These are phyloP conservation scores for Vaccinium darrowii DNA, from an alignment of 148 eudicot genomes.

Conservation along the genomic window DNA sequence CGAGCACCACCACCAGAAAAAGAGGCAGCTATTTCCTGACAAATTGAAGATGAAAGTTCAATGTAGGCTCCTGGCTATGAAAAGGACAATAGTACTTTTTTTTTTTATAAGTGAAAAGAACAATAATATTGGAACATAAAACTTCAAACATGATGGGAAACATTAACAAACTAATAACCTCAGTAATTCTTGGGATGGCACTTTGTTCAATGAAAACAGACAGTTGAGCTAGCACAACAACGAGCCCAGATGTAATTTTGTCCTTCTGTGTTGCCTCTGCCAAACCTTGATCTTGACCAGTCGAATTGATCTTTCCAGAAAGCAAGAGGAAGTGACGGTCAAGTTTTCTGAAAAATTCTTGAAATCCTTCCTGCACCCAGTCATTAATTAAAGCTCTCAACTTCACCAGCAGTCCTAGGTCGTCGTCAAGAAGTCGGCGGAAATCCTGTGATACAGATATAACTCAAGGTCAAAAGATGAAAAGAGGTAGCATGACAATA, in stretches of 20 bases:
- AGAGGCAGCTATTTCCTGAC: slow-evolving; percentile 86
- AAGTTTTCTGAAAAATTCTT: slow-evolving; percentile 78
- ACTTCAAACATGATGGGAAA: neutral
- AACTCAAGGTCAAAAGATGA: slow-evolving; percentile 15
- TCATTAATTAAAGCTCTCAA: slow-evolving; percentile 64
- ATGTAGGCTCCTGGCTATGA: neutral
- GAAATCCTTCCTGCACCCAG: slow-evolving; percentile 98
- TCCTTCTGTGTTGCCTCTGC: slow-evolving; percentile 59
- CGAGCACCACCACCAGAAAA: slow-evolving; percentile 82
- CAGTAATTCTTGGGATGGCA: slow-evolving; percentile 93
- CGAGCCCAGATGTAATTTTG: slow-evolving; percentile 71
- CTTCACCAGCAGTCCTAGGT: slow-evolving; percentile 53
- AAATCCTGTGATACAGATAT: slow-evolving; percentile 53
- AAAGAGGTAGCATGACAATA: slow-evolving; percentile 16
- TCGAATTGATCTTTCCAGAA: slow-evolving; percentile 57
- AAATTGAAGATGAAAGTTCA: slow-evolving; percentile 10
- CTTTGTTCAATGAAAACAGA: slow-evolving; percentile 77
- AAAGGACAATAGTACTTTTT: neutral
- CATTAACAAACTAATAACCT: slow-evolving; percentile 51
- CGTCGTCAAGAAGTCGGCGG: slow-evolving; percentile 79
- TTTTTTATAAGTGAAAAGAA: neutral
- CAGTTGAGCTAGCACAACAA: slow-evolving; percentile 89
- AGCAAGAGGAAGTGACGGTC: slow-evolving; percentile 61
- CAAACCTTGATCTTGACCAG: slow-evolving; percentile 40
- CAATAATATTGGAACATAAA: neutral